These are phyloP conservation scores for Dalbergia cochinchinensis DNA, from an alignment of 306 rosid species.

Conservation along the genomic window DNA sequence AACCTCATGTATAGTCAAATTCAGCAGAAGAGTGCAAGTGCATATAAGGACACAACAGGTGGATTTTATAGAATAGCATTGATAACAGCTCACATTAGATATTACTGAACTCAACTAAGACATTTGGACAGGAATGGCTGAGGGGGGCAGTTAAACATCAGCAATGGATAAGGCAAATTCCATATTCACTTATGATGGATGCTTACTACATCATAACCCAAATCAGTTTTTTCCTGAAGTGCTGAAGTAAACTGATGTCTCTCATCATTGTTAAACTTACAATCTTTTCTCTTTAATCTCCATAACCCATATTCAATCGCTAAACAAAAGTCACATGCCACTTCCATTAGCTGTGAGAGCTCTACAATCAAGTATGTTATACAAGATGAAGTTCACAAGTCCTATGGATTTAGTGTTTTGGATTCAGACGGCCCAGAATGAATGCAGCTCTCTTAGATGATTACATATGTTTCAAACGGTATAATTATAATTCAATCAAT, in stretches of 20 bases:
- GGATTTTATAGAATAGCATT: not conserved
- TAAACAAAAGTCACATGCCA: slow-evolving; percentile 3
- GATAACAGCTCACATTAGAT: not conserved
- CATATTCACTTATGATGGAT: not conserved
- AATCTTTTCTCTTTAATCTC: not conserved
- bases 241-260: not conserved
- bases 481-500: not conserved
- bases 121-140: slow-evolving; percentile 7
- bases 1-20: not conserved
- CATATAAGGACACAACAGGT: slow-evolving; percentile 1
- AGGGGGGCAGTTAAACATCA: not conserved
- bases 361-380: not conserved
- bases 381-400: not conserved
- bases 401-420: not conserved
- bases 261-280: slow-evolving; percentile 3
- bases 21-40: slow-evolving; percentile 38
- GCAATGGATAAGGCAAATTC: slow-evolving; percentile 10
- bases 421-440: not conserved
- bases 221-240: not conserved
- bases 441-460: not conserved
- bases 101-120: slow-evolving; percentile 4
- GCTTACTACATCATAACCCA: not conserved
- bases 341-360: not conserved
- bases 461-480: not conserved
- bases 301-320: not conserved